A percentile compares a stretch with the other conserved stretches of the same genome.
phyloP scores from a whole-genome alignment of 1,284 basidiomycete species.

The Sporisorium sorghi region DNA sequence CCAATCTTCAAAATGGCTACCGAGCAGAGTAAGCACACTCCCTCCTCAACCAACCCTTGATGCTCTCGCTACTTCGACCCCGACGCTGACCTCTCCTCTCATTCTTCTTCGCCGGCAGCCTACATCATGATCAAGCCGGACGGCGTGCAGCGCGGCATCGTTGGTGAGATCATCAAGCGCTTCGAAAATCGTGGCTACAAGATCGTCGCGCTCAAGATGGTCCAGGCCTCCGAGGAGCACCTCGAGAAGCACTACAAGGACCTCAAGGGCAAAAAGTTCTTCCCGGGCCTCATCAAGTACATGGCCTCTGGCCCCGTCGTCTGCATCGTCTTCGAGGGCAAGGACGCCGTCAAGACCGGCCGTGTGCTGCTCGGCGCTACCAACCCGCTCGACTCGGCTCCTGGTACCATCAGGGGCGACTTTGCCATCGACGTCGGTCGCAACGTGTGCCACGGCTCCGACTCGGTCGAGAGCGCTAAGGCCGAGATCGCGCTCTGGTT shows the following conservation, averaged over 20 bases:
- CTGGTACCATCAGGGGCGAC: conserved; percentile 70
- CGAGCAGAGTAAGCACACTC: conserved; percentile 59
- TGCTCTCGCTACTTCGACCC: too few relatives aligned
- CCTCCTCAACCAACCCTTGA: too few relatives aligned
- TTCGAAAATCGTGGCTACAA: conserved; percentile 68
- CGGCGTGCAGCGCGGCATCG: conserved; percentile 66
- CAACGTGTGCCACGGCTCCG: conserved; percentile 79
- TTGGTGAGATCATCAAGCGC: conserved; percentile 67
- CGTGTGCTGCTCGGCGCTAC: conserved; percentile 95
- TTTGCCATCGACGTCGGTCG: conserved; percentile 83
- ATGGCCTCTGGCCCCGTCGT: conserved; percentile 94
- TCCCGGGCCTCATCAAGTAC: conserved; percentile 69
- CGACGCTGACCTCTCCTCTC: neutral
- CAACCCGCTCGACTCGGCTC: conserved; percentile 90
- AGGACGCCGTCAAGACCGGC: conserved; percentile 75
- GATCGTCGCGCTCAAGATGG: conserved; percentile 67
- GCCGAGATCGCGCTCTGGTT: conserved; percentile 69
- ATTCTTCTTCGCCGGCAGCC: conserved; percentile 28
- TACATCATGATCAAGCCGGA: conserved; percentile 69
- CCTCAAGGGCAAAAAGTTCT: conserved; percentile 69
- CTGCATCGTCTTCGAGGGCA: conserved; percentile 96
- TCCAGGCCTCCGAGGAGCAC: conserved; percentile 66
- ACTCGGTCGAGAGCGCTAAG: conserved; percentile 72
- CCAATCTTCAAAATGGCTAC: conserved; percentile 60
- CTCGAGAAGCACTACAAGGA: conserved; percentile 69